Evolutionary conservation across 306 rosid species (phyloP).

Genomic region (Corylus avellana): DNA sequence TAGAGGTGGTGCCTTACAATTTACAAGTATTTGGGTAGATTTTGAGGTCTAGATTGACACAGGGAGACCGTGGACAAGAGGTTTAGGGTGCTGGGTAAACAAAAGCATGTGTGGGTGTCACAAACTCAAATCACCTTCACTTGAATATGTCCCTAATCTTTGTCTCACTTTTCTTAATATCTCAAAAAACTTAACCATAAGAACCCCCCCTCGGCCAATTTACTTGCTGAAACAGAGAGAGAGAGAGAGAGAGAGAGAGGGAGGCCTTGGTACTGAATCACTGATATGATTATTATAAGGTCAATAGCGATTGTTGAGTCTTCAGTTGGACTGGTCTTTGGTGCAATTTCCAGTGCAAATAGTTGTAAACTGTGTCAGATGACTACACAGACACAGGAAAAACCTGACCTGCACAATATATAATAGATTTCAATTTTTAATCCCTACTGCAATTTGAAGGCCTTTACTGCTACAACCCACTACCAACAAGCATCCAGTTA

Average conservation of each 20-base stretch:
- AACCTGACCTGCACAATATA: constrained; percentile 8
- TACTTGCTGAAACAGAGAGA: neutral
- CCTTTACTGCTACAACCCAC: neutral
- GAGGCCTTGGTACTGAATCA: neutral
- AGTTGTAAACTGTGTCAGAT: constrained; percentile 43
- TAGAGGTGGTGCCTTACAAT: no score
- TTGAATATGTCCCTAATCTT: neutral
- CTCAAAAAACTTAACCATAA: no score
- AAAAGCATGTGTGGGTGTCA: neutral
- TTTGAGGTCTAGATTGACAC: neutral
- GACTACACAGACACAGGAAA: neutral
- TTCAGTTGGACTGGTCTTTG: constrained; percentile 47
- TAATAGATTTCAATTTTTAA: neutral
- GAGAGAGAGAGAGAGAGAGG: neutral
- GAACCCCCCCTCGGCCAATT: no score
- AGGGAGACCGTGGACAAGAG: neutral
- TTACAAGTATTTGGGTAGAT: neutral
- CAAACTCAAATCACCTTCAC: neutral
- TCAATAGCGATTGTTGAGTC: constrained; percentile 1
- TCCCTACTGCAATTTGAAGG: constrained; percentile 11
- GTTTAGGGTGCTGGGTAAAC: neutral
- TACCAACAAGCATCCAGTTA: constrained; percentile 16
- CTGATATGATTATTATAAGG: neutral
- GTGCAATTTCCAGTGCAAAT: constrained; percentile 44
- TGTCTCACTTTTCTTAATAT: neutral